Evolutionary conservation across 306 rosid species (phyloP), one percentile per base, ranked within the genome.

Genomic region (Vigna radiata): DNA sequence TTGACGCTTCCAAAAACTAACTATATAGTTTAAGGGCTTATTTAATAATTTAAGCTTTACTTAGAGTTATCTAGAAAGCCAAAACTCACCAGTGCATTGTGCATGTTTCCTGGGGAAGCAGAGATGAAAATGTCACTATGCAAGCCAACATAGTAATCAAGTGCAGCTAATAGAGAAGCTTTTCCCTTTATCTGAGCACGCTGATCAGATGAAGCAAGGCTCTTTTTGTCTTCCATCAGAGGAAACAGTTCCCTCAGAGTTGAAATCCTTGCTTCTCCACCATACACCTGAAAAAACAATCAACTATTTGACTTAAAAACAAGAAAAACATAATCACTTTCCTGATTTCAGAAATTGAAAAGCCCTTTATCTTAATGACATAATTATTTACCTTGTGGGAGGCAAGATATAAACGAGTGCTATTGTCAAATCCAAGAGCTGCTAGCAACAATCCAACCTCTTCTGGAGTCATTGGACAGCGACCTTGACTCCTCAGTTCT

Each of bases 101-200:
- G 99, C 99, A 96, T 96, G 72, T 96, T 96, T 85, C 99, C 99
- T 4, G 99, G 99, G 70, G 99, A 96, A 87, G 99, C 99, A 60
- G 99, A 96, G 76, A 96, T 70, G 58, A 96, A 96, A 80, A 96
- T 87, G 83, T 92, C 92, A 31, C 98, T 96, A 66, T 96, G 98
- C 94, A 96, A 75, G 85, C 91, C 82, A 36, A 96, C 88, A 37
- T 96, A 96, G 88, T 96, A 96, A 74, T 96, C 99, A 31, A 92
- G 86, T 6, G 99, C 99, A 54, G 99, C 99, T 78, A 92, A 81
- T 63, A 96, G 86, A 81, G 99, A 96, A 58, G 99, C 99, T 83
- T 92, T 92, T 79, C 98, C 97, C 85, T 88, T 92, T 44, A 91
- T 92, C 87, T 37, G 87, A 47, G 90, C 59, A 8, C 93, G 94